Evolutionary conservation across 139 green algal genomes (phyloP), one percentile per base, ranked within the genome.

Genomic region (Coelastrella sp.): DNA sequence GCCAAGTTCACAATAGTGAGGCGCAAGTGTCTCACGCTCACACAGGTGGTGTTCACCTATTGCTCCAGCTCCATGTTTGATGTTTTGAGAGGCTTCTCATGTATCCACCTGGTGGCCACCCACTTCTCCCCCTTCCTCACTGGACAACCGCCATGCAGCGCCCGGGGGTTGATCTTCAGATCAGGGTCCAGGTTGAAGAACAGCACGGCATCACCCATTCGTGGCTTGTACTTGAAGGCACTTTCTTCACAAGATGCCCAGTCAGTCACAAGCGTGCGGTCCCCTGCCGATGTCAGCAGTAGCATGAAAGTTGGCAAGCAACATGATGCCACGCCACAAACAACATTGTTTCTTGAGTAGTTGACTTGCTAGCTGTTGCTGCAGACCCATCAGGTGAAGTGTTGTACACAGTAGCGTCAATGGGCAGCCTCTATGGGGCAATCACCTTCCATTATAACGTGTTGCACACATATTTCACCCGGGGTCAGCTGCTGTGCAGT

Each of bases 161-260:
- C 85, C 19, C 84, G 81, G 7, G 86, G 88, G 89, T 97, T 94
- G 9, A 95, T 65, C 14, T 73, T 56, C 8, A 92, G 89, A 63
- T 94, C 91, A 0, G 92, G 93, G 15, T 82, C 80, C 12, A 94
- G 17, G 59, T 49, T 91, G 90, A 89, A 98, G 88, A 99, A 99
- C 74, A 99, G 89, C 19, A 99, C 91, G 4, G 96, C 97, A 83
- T 98, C 96, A 12, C 96, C 96, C 61, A 73, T 85, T 6, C 94
- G 86, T n/a, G 96, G 96, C 91, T 95, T 97, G 87, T 95, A 94
- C 87, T 87, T 89, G 61, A 93, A 86, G 7, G 86, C 91, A 17
- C 74, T 7, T 15, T 80, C 74, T 58, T 80, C 74, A 80, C 74
- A 80, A 17, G 74, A 80, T 68, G 27, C 35, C 82, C 82, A 87